Evolutionary conservation across 192 early-diverging fungal species (phyloP).

Genomic region (Physocladia obscura): DNA sequence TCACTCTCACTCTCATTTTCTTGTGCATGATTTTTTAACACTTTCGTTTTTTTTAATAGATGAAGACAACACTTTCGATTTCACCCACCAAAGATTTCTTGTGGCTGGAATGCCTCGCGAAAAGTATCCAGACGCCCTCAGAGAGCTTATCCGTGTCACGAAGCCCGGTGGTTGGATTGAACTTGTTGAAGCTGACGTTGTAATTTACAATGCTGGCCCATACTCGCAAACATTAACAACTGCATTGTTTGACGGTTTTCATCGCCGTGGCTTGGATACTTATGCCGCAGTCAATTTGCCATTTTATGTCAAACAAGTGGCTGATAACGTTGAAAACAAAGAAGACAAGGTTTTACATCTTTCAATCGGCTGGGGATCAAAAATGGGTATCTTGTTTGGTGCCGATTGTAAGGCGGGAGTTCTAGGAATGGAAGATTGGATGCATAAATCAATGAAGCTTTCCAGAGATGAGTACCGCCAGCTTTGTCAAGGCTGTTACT

Average conservation of each 20-base stretch:
- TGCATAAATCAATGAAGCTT: too few relatives aligned
- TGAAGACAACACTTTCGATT: slow-evolving; percentile 53
- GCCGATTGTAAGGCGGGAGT: too few relatives aligned
- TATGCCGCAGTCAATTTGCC: too few relatives aligned
- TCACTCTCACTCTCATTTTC: too few relatives aligned
- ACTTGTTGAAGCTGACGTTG: slow-evolving; percentile 33
- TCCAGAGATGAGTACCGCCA: too few relatives aligned
- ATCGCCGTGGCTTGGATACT: not conserved
- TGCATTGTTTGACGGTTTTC: not conserved
- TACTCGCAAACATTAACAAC: not conserved
- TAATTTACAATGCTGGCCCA: not conserved
- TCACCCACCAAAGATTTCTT: slow-evolving; percentile 46
- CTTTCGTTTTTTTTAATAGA: not conserved
- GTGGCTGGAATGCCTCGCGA: slow-evolving; percentile 34
- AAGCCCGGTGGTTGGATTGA: slow-evolving; percentile 56
- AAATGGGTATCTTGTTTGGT: too few relatives aligned
- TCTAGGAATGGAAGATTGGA: too few relatives aligned
- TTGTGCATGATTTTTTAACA: too few relatives aligned
- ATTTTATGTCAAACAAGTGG: not conserved
- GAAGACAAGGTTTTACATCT: not conserved
- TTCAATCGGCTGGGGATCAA: not conserved
- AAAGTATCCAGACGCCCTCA: slow-evolving; percentile 41
- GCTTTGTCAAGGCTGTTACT: too few relatives aligned
- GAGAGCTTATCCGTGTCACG: slow-evolving; percentile 49
- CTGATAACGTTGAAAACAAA: not conserved